A percentile compares a stretch with the other conserved stretches of the same genome.
phyloP scores from a whole-genome alignment of 1,284 basidiomycete species.

The Gymnopus androsaceus region DNA sequence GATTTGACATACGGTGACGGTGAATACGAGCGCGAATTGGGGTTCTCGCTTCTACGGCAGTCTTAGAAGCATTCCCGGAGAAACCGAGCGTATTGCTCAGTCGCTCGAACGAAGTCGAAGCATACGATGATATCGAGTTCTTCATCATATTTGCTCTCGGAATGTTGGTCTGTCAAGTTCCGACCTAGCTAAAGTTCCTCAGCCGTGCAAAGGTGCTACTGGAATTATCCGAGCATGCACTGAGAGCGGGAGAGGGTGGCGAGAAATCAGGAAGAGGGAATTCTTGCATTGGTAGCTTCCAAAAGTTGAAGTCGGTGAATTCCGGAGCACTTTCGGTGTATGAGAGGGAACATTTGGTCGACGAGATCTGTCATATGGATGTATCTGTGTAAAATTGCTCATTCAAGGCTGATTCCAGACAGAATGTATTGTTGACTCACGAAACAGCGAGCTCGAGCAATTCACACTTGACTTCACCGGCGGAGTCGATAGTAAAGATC shows the following conservation, averaged over 20 bases:
- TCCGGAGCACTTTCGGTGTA: conserved; percentile 87
- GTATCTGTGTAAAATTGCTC: conserved; percentile 53
- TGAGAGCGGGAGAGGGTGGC: conserved; percentile 90
- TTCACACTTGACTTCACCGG: conserved; percentile 97
- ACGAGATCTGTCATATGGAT: conserved; percentile 98
- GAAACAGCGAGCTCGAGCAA: conserved; percentile 92
- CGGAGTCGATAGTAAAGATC: conserved; percentile 97
- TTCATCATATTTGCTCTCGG: conserved; percentile 29
- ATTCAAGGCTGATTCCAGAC: neutral
- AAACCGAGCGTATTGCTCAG: conserved; percentile 61
- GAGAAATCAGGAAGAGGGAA: conserved; percentile 85
- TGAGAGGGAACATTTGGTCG: conserved; percentile 98
- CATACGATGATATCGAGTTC: conserved; percentile 24
- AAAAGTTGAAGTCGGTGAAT: conserved; percentile 97
- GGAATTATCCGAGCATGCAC: conserved; percentile 87
- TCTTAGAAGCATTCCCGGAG: conserved; percentile 32
- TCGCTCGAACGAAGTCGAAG: conserved; percentile 61
- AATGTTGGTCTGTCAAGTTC: conserved; percentile 46
- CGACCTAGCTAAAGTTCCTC: conserved; percentile 78
- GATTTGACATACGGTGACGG: conserved; percentile 55
- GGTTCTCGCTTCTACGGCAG: conserved; percentile 49
- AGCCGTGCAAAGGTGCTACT: conserved; percentile 77
- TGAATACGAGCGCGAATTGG: conserved; percentile 49
- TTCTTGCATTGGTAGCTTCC: conserved; percentile 81
- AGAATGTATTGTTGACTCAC: conserved; percentile 43